Conservation (phyloP, 208 protist species). For the Kentomonas sorsogonicus region DNA sequence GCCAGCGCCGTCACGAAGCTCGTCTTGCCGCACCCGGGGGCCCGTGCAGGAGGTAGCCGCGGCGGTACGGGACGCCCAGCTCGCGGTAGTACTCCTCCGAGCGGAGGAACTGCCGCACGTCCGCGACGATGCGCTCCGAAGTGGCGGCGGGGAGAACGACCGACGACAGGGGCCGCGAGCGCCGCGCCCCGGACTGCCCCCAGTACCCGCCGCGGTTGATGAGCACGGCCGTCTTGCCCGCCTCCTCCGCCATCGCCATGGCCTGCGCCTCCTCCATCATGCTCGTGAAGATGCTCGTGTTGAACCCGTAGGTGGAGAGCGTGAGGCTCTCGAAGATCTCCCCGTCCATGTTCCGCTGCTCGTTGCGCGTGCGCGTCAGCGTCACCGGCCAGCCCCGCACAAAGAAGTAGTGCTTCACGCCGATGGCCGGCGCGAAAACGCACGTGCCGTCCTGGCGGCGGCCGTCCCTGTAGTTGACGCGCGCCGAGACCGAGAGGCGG, state of each 20-base stretch:
- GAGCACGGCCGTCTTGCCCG: slow-evolving; percentile 83
- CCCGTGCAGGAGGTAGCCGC: slow-evolving; percentile 94
- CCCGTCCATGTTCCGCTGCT: slow-evolving; percentile 50
- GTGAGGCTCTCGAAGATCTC: slow-evolving; percentile 75
- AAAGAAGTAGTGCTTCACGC: slow-evolving; percentile 80
- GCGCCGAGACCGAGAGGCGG: slow-evolving; percentile 74
- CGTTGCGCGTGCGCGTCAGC: slow-evolving; percentile 69
- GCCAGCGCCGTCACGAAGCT: slow-evolving; percentile 92
- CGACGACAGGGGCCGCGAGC: slow-evolving; percentile 78
- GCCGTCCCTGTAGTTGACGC: slow-evolving; percentile 35
- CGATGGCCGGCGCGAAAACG: slow-evolving; percentile 69
- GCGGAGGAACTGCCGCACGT: slow-evolving; percentile 81
- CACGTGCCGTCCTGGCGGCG: slow-evolving; percentile 65
- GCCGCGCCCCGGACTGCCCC: slow-evolving; percentile 50
- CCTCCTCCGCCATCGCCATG: slow-evolving; percentile 55
- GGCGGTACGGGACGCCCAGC: slow-evolving; percentile 93
- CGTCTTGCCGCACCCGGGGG: slow-evolving; percentile 93
- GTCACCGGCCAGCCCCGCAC: slow-evolving; percentile 63
- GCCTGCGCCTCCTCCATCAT: slow-evolving; percentile 70
- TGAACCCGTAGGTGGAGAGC: slow-evolving; percentile 30
- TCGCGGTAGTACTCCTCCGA: slow-evolving; percentile 85
- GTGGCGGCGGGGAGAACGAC: slow-evolving; percentile 82
- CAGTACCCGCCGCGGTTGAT: slow-evolving; percentile 67
- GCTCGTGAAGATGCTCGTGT: slow-evolving; percentile 59
- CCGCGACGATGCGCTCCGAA: slow-evolving; percentile 50